These are phyloP conservation scores for Veloboletus limbatus DNA, from an alignment of 1,284 basidiomycete genomes.

Conservation along the genomic window DNA sequence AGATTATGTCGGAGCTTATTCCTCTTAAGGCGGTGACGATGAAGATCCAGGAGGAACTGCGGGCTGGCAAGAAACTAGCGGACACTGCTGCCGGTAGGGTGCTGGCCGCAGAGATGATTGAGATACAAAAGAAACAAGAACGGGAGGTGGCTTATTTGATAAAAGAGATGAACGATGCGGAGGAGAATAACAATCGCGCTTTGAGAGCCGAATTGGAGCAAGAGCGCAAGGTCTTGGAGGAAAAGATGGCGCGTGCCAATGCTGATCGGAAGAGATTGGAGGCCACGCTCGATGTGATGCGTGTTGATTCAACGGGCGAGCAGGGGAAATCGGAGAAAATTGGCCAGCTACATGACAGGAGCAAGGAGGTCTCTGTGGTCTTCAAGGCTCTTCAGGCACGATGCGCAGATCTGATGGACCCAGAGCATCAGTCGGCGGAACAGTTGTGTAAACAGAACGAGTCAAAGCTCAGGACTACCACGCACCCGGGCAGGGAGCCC, in stretches of 20 bases:
- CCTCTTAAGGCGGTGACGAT: background rate
- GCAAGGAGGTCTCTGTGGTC: background rate
- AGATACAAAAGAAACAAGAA: slow-evolving; percentile 2
- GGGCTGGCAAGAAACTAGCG: background rate
- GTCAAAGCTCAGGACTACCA: too few relatives aligned
- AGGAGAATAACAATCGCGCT: background rate
- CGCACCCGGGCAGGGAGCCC: background rate
- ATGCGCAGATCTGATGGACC: background rate
- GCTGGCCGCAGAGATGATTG: background rate
- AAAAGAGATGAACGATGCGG: slow-evolving; percentile 2
- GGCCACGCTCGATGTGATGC: background rate
- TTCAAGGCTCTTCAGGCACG: background rate
- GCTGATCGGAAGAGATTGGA: slow-evolving; percentile 3
- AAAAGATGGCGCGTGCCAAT: slow-evolving; percentile 1
- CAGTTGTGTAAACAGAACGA: background rate
- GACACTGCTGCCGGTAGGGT: slow-evolving; percentile 4
- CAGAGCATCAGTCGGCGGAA: background rate
- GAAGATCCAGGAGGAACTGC: slow-evolving; percentile 3
- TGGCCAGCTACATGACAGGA: background rate
- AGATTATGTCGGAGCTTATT: slow-evolving; percentile 1
- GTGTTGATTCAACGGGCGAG: background rate
- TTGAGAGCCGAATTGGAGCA: slow-evolving; percentile 2
- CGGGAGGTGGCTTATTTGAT: slow-evolving; percentile 1
- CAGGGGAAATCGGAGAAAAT: background rate
- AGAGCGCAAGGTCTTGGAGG: slow-evolving; percentile 5